phyloP scores from a whole-genome alignment of 177 flowering plant genomes.

The Vitis hybrid region DNA sequence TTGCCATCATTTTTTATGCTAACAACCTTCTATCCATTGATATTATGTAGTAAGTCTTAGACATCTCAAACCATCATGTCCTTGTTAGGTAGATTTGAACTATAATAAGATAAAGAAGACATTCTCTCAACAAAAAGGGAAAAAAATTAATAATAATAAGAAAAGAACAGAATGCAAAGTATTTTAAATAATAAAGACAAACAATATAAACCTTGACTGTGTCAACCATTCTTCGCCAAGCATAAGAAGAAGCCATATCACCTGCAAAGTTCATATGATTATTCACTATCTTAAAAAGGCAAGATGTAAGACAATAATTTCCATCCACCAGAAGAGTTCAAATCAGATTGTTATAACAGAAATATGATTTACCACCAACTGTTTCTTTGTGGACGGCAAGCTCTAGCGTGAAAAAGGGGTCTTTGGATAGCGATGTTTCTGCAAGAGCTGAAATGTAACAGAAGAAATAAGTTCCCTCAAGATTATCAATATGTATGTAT shows the following conservation, averaged over 20 bases:
- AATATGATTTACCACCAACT: constrained; percentile 32
- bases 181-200: neutral
- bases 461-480: constrained; percentile 5
- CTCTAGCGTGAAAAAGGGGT: constrained; percentile 45
- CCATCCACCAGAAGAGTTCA: neutral
- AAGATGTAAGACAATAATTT: neutral
- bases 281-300: neutral
- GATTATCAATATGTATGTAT: neutral
- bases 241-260: constrained; percentile 24
- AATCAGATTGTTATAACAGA: neutral
- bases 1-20: neutral
- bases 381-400: constrained; percentile 26
- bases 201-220: constrained; percentile 44
- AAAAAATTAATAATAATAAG: neutral
- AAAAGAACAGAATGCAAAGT: neutral
- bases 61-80: too few species aligned
- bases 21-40: neutral
- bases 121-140: neutral
- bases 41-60: neutral
- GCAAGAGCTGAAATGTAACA: constrained; percentile 40
- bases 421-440: constrained; percentile 40
- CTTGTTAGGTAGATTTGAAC: neutral
- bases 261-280: constrained; percentile 29
- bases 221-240: constrained; percentile 62
- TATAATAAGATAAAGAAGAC: neutral